phyloP scores from a whole-genome alignment of 2,329 filamentous ascomycete genomes.

The Colletotrichum kahawae region DNA sequence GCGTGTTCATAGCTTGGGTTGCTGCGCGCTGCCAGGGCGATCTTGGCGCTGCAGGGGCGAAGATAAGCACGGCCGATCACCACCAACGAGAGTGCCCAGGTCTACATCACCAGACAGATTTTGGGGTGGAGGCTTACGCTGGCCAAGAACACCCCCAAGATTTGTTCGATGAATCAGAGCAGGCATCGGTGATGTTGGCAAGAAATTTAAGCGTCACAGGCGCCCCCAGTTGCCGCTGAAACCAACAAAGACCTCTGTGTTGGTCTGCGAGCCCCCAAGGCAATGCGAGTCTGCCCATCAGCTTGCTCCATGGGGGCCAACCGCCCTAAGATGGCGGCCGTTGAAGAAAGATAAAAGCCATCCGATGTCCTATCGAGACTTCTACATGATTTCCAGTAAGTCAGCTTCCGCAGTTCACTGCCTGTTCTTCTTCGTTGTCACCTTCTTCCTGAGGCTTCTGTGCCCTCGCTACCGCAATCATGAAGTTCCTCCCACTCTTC shows the following conservation, averaged over 20 bases:
- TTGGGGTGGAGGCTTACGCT: not conserved
- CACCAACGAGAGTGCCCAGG: not conserved
- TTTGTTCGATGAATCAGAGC: not conserved
- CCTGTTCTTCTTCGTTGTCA: not conserved
- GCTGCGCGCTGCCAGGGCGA: not conserved
- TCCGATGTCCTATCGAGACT: not conserved
- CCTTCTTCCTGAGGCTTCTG: not conserved
- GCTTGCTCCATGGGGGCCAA: not conserved
- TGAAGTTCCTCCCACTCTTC: not conserved
- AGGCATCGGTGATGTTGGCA: not conserved
- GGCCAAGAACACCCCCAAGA: not conserved
- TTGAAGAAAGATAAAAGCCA: not conserved
- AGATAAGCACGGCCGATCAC: not conserved
- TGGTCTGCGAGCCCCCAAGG: not conserved
- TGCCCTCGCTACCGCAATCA: not conserved
- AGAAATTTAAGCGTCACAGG: not conserved
- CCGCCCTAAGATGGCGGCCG: accelerated
- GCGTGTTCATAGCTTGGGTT: not conserved
- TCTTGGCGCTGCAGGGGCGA: not conserved
- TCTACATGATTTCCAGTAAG: not conserved
- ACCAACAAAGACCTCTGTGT: not conserved
- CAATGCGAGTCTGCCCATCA: not conserved
- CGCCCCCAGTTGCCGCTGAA: not conserved
- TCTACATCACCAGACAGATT: not conserved
- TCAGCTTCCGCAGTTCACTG: not conserved